Base-by-base conservation (phyloP, 2,329 filamentous ascomycete species). In the Penicillium psychrosexuale region DNA sequence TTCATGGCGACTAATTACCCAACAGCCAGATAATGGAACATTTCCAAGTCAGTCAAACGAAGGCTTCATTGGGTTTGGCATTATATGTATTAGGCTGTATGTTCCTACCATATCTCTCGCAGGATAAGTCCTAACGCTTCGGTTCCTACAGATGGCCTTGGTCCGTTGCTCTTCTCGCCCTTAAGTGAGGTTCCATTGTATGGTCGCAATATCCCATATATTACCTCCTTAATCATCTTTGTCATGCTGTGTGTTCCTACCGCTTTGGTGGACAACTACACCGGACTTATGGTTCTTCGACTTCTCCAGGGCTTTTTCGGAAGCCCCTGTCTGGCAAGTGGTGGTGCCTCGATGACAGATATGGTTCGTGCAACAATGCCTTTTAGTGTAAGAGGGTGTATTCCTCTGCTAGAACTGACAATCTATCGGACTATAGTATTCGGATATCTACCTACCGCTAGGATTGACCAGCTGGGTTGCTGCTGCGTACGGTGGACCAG, bases 281-380 rank as follows among this genome's bases (percentile, higher is more conserved):
- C 80, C 0, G 84, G 84, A 0, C 77, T 90, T n/a, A 78, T 87
- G 61, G 80, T 86, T 12, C 74, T 84, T 8, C 79, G 84, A 0
- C 86, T 87, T 71, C 69, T 87, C 1, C 81, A 83, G 60, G 84
- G 84, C 9, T 84, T 87, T 74, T 85, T 86, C 61, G 84, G 84
- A 4, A 53, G 39, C 17, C 40, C 50, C 3, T 37, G 33, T 12
- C 43, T 53, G 17, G 43, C 50, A 15, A 53, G 39, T 27, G 50
- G 50, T 13, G 50, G 33, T 27, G 50, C 50, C 7, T 33, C 42
- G 5, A 38, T 53, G 22, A 12, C n/a, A 37, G 50, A 53, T 22
- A 47, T 53, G 13, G 42, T 45, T 31, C n/a, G 28, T 31, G 8
- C 11, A 45, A 30, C 5, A 30, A 7, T 9, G 15, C 7, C 9